These are phyloP conservation scores for Ormosia emarginata DNA, from an alignment of 306 rosid genomes.

Conservation along the genomic window DNA sequence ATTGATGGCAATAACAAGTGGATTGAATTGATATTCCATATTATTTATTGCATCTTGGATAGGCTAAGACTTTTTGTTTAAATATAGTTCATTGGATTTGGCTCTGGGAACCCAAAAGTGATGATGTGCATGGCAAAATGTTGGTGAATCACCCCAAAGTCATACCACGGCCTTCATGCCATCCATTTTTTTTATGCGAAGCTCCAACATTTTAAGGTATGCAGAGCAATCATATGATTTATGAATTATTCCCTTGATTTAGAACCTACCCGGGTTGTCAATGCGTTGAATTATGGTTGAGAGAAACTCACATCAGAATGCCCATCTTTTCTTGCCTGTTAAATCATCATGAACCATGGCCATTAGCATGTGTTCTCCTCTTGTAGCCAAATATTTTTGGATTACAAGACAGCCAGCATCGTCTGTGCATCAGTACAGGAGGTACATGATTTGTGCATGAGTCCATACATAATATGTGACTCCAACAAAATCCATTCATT, in stretches of 20 bases:
- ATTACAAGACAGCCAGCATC: conserved; percentile 4
- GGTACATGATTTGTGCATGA: conserved; percentile 17
- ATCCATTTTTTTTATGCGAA: neutral
- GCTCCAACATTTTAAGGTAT: conserved; percentile 6
- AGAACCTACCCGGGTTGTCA: conserved; percentile 4
- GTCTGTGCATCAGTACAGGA: conserved; percentile 36
- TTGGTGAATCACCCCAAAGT: neutral
- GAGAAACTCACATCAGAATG: conserved; percentile 16
- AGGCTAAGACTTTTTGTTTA: neutral
- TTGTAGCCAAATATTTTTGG: conserved; percentile 10
- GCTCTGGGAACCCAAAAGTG: neutral
- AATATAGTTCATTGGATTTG: conserved; percentile 9
- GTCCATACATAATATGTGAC: conserved; percentile 21
- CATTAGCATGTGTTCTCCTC: conserved; percentile 25
- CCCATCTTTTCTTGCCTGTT: conserved; percentile 5
- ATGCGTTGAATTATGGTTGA: neutral
- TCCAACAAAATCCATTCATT: conserved; percentile 36
- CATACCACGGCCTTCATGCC: neutral
- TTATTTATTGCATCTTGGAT: neutral
- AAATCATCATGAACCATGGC: conserved; percentile 28
- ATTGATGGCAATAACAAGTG: conserved; percentile 11
- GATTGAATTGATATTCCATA: neutral
- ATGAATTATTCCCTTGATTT: conserved; percentile 19
- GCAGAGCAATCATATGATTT: conserved; percentile 27
- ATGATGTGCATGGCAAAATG: conserved; percentile 14